These are phyloP conservation scores for Artemisia princeps DNA, from an alignment of 140 eudicot genomes.

Conservation along the genomic window DNA sequence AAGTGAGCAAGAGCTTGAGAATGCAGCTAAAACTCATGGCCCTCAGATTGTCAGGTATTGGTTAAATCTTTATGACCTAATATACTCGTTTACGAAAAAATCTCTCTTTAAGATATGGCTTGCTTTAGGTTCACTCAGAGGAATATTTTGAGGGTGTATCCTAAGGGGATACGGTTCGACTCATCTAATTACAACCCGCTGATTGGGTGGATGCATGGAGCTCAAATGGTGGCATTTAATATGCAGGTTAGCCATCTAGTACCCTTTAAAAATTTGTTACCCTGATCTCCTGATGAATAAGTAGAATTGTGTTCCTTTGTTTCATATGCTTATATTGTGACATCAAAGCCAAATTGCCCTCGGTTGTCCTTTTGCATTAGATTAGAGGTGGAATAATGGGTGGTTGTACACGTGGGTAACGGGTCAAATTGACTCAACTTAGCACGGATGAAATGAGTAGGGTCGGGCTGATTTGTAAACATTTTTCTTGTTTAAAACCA, in stretches of 20 bases:
- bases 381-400: conserved; percentile 10
- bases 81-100: background rate
- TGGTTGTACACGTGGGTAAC: background rate
- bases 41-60: conserved; percentile 70
- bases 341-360: no score
- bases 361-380: conserved; percentile 5
- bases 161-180: conserved; percentile 78
- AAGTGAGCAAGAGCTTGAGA: conserved; percentile 89
- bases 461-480: background rate
- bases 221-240: conserved; percentile 98
- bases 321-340: background rate
- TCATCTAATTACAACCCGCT: conserved; percentile 88
- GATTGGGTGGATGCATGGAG: conserved; percentile 97
- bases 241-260: conserved; percentile 65
- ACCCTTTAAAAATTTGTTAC: background rate
- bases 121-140: conserved; percentile 74
- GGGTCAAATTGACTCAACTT: background rate
- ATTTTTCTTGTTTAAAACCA: background rate
- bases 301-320: background rate
- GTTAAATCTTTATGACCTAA: no score
- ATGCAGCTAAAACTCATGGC: conserved; percentile 59
- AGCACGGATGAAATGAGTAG: background rate
- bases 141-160: conserved; percentile 80
- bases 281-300: background rate
- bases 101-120: conserved; percentile 16